Percentiles rank a stretch among this genome's conserved stretches.
Conservation (phyloP, 2,329 filamentous ascomycete species). For the Fusarium subtropicale region DNA sequence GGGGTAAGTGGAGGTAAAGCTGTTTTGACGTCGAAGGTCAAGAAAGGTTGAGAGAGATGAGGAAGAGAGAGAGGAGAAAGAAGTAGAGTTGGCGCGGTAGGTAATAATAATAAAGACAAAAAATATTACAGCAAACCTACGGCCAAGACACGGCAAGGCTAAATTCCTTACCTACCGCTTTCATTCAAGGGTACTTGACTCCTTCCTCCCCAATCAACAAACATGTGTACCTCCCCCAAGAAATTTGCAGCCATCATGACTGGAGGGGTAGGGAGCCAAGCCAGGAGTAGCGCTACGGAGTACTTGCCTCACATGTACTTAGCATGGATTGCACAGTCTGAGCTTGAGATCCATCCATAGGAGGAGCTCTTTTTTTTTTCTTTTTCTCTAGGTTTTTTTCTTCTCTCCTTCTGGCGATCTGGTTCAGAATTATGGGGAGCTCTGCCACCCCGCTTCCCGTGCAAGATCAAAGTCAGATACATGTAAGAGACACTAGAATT, state of each 20-base stretch:
- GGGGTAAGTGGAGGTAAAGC: conserved; percentile 24
- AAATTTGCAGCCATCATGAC: conserved; percentile 36
- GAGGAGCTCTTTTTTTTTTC: conserved; percentile 24
- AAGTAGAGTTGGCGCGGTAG: conserved; percentile 38
- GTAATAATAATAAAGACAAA: conserved; percentile 40
- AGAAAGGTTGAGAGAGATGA: conserved; percentile 33
- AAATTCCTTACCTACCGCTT: conserved; percentile 11
- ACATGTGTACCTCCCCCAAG: conserved; percentile 36
- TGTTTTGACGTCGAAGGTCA: conserved; percentile 19
- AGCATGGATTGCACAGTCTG: conserved; percentile 31
- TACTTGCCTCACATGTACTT: conserved; percentile 39
- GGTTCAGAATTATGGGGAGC: conserved; percentile 43
- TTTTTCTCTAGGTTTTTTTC: conserved; percentile 10
- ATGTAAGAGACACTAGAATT: neutral
- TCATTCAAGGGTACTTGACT: conserved; percentile 22
- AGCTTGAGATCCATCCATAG: conserved; percentile 20
- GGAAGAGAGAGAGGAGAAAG: conserved; percentile 26
- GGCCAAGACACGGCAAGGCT: conserved; percentile 18
- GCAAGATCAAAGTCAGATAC: conserved; percentile 24
- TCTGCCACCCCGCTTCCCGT: conserved; percentile 39
- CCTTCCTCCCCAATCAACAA: conserved; percentile 35
- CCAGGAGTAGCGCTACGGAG: conserved; percentile 39
- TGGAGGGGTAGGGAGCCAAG: conserved; percentile 28
- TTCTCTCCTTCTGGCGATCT: conserved; percentile 37
- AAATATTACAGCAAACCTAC: conserved; percentile 7